Base-by-base conservation (phyloP, 441 rosid species). In the Populus hybrid region DNA sequence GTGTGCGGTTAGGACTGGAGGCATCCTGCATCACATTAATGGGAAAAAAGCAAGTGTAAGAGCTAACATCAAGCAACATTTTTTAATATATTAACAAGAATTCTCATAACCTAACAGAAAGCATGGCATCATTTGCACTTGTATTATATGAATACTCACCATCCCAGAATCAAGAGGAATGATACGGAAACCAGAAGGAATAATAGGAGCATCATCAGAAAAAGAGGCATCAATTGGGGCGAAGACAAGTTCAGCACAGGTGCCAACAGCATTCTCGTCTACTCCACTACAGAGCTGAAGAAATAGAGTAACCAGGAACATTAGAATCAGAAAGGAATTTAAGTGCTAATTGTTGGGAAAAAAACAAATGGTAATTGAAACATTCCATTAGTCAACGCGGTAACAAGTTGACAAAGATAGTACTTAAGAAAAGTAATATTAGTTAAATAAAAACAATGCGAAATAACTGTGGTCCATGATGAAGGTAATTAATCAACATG, bases 141-240 rank as follows among this genome's bases (percentile, higher is more conserved):
- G 21, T 11, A 77, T 18, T 11, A 32, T 23, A n/a, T 61, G 57
- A 23, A 53, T 34, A 65, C 81, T 82, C 69, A 93, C 99, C 95
- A 88, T 90, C 23, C 91, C 85, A 2, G 97, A 90, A 75, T 93
- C 98, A 35, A 96, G 95, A 80, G 99, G 98, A 79, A 94, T 96
- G 35, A 96, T 91, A 70, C 99, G 98, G 77, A 96, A 96, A 75
- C 99, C 99, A 84, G 98, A 96, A 75, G 99, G 98, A 77, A 94
- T 86, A 76, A 96, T 89, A 70, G 98, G 99, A 14, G 98, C 97
- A 86, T 94, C 99, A 76, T 96, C 99, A 14, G 98, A 94, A 86
- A 96, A 96, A 40, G 98, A 91, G 76, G 94, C 93, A 76, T 96
- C 98, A 21, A 96, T 96, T 8, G 99, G 99, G 67, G 99, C 98